Evolutionary conservation across 2,329 filamentous ascomycete species (phyloP).

Genomic region (Bipolaris zeicola): DNA sequence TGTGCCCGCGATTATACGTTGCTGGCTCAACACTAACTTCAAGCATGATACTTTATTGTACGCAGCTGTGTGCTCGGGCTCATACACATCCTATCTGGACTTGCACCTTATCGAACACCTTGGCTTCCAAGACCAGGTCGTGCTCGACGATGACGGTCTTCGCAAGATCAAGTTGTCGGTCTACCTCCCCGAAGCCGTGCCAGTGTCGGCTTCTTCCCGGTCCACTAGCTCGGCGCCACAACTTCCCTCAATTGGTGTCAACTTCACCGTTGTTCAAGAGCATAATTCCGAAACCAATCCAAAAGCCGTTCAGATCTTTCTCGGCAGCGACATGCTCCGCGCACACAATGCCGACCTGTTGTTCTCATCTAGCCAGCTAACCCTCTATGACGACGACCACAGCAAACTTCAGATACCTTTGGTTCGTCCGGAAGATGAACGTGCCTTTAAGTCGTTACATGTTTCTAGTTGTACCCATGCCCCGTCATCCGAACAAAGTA

Average conservation of each 20-base stretch:
- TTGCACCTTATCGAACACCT: conserved; percentile 75
- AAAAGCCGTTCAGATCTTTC: conserved; percentile 78
- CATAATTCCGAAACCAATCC: conserved; percentile 55
- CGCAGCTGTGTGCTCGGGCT: conserved; percentile 89
- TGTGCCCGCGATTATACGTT: conserved; percentile 91
- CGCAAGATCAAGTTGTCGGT: conserved; percentile 77
- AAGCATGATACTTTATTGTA: conserved; percentile 89
- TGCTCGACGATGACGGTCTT: conserved; percentile 67
- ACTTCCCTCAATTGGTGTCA: conserved; percentile 78
- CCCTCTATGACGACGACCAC: conserved; percentile 82
- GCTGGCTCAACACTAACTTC: conserved; percentile 91
- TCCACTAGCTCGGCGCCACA: conserved; percentile 75
- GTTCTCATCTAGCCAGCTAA: conserved; percentile 89
- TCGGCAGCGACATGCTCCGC: conserved; percentile 87
- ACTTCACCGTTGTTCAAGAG: conserved; percentile 74
- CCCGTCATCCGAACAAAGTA: conserved; percentile 5
- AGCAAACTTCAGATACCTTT: conserved; percentile 90
- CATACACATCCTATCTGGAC: conserved; percentile 84
- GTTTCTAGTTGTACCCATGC: conserved; percentile 55
- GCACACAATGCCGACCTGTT: conserved; percentile 87
- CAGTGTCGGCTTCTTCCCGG: conserved; percentile 75
- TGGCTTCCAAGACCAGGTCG: conserved; percentile 69
- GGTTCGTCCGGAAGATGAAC: conserved; percentile 87
- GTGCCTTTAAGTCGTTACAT: conserved; percentile 75
- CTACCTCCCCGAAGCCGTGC: conserved; percentile 88